Base-by-base conservation (phyloP, 495 filamentous ascomycete genomes). In the Hamigera avellanea region DNA sequence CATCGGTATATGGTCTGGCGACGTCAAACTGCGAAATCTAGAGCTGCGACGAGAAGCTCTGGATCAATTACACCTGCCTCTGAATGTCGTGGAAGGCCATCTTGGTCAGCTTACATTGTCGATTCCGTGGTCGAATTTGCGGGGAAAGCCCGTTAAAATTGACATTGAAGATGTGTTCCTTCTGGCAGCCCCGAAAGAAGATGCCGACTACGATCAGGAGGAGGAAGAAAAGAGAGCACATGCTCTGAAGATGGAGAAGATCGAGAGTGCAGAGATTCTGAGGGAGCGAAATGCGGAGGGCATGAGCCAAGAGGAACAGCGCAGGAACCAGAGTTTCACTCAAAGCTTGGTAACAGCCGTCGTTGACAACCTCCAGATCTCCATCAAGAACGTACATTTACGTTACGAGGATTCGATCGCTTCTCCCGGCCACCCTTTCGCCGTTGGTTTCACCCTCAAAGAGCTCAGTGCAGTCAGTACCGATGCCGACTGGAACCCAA, bases 331-430 rank as follows among this genome's bases (percentile, higher is more conserved):
- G 62, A 94, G 83, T 58, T 98, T 98, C 54, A 93, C 89, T 12
- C 79, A 91, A 46, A 95, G 86, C 56, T 60, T 98, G 39, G 76
- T 88, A 23, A 94, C 91, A 15, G 93, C 91, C 44, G 93, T 98
- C 48, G 83, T 96, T 44, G 89, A 98, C 65, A 98, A 98, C 52
- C 70, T 98, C 23, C 91, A 98, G 57, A 81, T 98, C 39, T 93
- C 80, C 15, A 80, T 98, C 54, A 96, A 93, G 70, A 95, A 95
- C 52, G 93, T 98, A 34, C 91, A 98, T 55, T 73, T 98, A 33
- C 81, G 91, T 42, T 98, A 96, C 57, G 91, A 98, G 56, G 91
- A 98, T 55, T 84, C 87, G n/a, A 82, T 96, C 44, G 86, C 88
- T 26, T 85, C 89, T 7, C 86, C 86, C 2, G 86, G 87, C 9